Conservation (phyloP, 2,329 filamentous ascomycete species). For the Fusarium nematophilum region DNA sequence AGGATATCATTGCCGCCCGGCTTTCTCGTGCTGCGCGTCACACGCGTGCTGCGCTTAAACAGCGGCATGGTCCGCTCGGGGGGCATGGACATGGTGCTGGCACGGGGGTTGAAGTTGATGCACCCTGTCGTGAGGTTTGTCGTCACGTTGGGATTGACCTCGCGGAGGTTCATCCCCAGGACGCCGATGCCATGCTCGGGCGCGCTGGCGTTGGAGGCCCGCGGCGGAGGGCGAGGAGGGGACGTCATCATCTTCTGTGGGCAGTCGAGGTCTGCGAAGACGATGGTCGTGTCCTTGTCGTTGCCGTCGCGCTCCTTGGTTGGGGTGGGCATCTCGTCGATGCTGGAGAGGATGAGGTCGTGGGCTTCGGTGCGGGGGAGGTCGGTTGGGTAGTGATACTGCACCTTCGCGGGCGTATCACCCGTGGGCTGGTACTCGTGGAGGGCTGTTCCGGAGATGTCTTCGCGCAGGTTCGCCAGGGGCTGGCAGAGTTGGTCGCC, state of each 20-base stretch:
- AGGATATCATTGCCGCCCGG: conserved; percentile 37
- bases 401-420: conserved; percentile 82
- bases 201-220: conserved; percentile 43
- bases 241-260: conserved; percentile 43
- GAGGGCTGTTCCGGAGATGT: conserved; percentile 73
- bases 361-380: conserved; percentile 77
- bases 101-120: conserved; percentile 55
- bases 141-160: conserved; percentile 65
- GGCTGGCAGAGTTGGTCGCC: conserved; percentile 72
- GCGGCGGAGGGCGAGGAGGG: conserved; percentile 47
- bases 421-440: conserved; percentile 88
- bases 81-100: conserved; percentile 55
- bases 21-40: conserved; percentile 52
- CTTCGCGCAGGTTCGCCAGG: conserved; percentile 75
- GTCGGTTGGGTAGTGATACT: conserved; percentile 82
- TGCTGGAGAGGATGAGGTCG: conserved; percentile 56
- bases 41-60: conserved; percentile 58
- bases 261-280: conserved; percentile 55
- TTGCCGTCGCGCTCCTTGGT: conserved; percentile 37
- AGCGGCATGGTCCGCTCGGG: conserved; percentile 59
- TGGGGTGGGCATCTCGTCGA: conserved; percentile 48
- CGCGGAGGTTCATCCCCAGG: conserved; percentile 60
- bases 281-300: conserved; percentile 52
- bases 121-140: conserved; percentile 53
- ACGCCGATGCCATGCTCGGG: conserved; percentile 47